These are phyloP conservation scores for Knoxdaviesia capensis DNA, from an alignment of 2,329 filamentous ascomycete genomes.

Conservation along the genomic window DNA sequence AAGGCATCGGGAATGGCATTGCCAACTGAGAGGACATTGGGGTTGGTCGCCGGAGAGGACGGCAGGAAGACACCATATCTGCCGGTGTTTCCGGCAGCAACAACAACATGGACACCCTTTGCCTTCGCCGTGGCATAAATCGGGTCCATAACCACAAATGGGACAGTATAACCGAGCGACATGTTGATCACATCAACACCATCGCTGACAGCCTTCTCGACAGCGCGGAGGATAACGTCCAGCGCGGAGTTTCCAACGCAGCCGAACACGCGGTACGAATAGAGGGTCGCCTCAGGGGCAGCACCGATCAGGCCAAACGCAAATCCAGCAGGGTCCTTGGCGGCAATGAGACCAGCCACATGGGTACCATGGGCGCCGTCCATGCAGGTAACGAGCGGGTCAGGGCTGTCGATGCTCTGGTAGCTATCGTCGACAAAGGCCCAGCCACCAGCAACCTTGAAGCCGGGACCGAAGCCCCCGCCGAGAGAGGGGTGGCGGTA, in stretches of 20 bases:
- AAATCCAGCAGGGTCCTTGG: constrained; percentile 11
- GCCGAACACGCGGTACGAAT: constrained; percentile 18
- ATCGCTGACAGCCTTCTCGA: constrained; percentile 21
- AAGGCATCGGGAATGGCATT: constrained; percentile 26
- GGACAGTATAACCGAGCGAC: constrained; percentile 9
- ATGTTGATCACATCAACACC: constrained; percentile 14
- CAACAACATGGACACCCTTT: constrained; percentile 25
- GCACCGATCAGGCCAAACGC: constrained; percentile 18
- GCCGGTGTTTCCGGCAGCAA: constrained; percentile 31
- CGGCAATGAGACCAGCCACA: constrained; percentile 24
- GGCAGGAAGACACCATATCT: constrained; percentile 8
- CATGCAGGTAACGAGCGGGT: constrained; percentile 18
- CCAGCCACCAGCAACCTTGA: constrained; percentile 23
- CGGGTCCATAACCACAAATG: neutral
- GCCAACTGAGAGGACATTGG: constrained; percentile 24
- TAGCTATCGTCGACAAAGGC: constrained; percentile 23
- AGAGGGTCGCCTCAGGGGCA: constrained; percentile 19
- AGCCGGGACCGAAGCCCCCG: constrained; percentile 28
- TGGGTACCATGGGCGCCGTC: constrained; percentile 20
- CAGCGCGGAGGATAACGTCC: constrained; percentile 20
- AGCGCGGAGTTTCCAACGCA: constrained; percentile 14
- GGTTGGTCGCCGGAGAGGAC: constrained; percentile 10
- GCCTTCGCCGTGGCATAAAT: constrained; percentile 20
- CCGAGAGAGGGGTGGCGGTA: constrained; percentile 30
- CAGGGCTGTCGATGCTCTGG: constrained; percentile 7